Evolutionary conservation across 1,284 basidiomycete genomes (phyloP).

Genomic region (Austroboletus niveus): DNA sequence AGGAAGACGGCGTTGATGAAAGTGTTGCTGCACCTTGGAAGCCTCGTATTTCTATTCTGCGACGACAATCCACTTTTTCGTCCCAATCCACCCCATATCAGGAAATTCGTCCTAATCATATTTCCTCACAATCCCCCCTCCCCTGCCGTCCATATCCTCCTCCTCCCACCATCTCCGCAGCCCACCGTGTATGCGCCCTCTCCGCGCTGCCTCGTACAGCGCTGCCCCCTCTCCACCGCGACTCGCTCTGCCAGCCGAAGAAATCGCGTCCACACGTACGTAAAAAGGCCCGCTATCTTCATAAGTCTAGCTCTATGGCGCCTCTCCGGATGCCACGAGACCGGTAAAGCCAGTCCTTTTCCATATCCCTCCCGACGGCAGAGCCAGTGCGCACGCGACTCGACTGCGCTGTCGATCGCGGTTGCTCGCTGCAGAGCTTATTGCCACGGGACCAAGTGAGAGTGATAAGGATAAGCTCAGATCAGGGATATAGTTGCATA

Average conservation of each 20-base stretch:
- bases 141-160: not conserved
- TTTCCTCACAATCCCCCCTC: slow-evolving; percentile 14
- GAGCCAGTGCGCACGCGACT: not conserved
- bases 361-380: not conserved
- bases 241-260: no score
- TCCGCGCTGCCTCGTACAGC: slow-evolving; percentile 2
- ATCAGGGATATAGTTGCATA: not conserved
- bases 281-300: slow-evolving; percentile 9
- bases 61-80: slow-evolving; percentile 18
- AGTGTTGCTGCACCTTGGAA: slow-evolving; percentile 30
- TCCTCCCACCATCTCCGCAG: not conserved
- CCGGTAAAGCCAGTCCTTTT: not conserved
- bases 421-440: slow-evolving; percentile 12
- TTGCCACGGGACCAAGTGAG: slow-evolving; percentile 18
- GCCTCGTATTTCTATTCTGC: slow-evolving; percentile 37
- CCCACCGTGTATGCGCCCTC: not conserved
- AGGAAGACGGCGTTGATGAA: slow-evolving; percentile 35
- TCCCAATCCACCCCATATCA: slow-evolving; percentile 11
- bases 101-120: slow-evolving; percentile 4
- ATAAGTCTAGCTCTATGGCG: not conserved
- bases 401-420: not conserved
- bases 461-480: slow-evolving; percentile 6
- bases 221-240: not conserved
- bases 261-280: slow-evolving; percentile 8
- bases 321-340: not conserved